Percentiles rank a stretch among this genome's conserved stretches.
These are phyloP conservation scores for Candida quercuum DNA, from an alignment of 805 yeast species.

Conservation along the genomic window DNA sequence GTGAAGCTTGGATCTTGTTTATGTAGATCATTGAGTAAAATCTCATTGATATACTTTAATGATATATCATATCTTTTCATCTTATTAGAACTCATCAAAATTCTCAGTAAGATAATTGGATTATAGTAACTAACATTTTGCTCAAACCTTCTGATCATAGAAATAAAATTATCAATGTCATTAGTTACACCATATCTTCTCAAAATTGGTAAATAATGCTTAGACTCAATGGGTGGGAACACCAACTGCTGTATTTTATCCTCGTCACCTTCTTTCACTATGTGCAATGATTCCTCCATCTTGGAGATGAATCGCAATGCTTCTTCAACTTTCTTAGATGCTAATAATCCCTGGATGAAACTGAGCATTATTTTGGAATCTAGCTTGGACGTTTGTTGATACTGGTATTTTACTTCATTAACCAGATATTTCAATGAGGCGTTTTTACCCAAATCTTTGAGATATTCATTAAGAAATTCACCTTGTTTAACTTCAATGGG, in stretches of 20 bases:
- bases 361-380: constrained; percentile 21
- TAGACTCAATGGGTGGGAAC: constrained; percentile 35
- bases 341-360: constrained; percentile 23
- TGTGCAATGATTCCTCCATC: constrained; percentile 24
- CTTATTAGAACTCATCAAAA: constrained; percentile 28
- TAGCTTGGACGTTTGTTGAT: constrained; percentile 8
- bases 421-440: constrained; percentile 11
- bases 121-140: constrained; percentile 25
- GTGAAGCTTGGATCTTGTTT: constrained; percentile 4
- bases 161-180: constrained; percentile 23
- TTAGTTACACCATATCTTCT: constrained; percentile 27
- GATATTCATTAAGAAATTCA: constrained; percentile 13
- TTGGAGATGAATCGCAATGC: constrained; percentile 29
- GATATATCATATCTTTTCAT: constrained; percentile 26
- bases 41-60: constrained; percentile 27
- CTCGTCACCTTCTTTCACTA: constrained; percentile 10
- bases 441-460: constrained; percentile 14
- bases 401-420: constrained; percentile 8
- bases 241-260: constrained; percentile 4
- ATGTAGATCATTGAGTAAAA: constrained; percentile 19
- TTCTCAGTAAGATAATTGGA: constrained; percentile 32
- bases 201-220: constrained; percentile 36
- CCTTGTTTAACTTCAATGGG: constrained; percentile 15
- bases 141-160: constrained; percentile 27
- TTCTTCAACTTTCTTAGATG: constrained; percentile 17